Evolutionary conservation across 257 asterid species (phyloP), one percentile per base, ranked within the genome.

Genomic region (Ophiorrhiza pumila): DNA sequence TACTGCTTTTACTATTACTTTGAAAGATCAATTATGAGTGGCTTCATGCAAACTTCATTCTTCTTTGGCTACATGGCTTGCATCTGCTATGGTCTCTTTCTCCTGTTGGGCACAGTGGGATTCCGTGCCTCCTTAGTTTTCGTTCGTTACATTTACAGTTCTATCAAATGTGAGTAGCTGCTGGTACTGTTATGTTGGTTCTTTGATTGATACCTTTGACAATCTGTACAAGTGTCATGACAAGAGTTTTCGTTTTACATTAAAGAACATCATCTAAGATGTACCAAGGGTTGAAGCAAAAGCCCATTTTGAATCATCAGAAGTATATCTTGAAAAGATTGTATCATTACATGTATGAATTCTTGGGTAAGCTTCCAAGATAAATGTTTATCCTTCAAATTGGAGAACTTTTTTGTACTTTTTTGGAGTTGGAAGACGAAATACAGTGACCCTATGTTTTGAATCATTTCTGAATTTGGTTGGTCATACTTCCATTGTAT

Each of bases 1-100:
- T 72, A 80, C 32, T 72, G 81, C 78, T 52, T 76, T 35, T 76
- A 50, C 70, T 80, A 80, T 64, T 71, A 69, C 74, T 63, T 65
- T 4, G 29, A 42, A 18, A 45, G 71, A 76, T 69, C 81, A 10
- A 50, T 65, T 65, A 77, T 80, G 84, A 41, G 18, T 41, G 81
- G 79, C 18, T 64, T 80, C 37, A 46, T 77, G 81, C 84, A 80
- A 69, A 73, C 53, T 25, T 80, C 84, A 0, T 76, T 76, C 61
- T 80, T 80, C 81, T 80, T 76, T 56, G 84, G 81, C 6, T 80
- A 80, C 74, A 80, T 77, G 81, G 79, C 79, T 55, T 80, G 69
- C 68, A 5, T 80, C 43, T 72, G 81, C 77, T 80, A 76, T 5
- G 79, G 84, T 4, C 66, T 80, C 74, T 80, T 73, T 41, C 84